Conservation (phyloP, 257 asterid genomes). For the Solanum peruvianum region DNA sequence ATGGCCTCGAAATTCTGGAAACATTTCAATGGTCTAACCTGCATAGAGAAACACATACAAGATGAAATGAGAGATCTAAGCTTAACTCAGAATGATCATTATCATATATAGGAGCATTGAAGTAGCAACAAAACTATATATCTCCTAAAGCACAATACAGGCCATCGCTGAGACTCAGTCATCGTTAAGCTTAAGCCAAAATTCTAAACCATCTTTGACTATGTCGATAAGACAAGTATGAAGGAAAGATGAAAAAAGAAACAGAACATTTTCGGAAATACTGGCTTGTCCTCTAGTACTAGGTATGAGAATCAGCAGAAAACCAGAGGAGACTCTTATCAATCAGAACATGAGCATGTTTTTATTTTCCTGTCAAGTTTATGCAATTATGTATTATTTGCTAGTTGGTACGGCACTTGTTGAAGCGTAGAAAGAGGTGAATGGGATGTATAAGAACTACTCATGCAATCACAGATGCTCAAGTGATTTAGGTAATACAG, state of each 20-base stretch:
- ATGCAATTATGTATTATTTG: neutral
- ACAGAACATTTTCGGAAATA: neutral
- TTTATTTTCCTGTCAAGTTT: neutral
- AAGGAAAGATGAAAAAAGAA: neutral
- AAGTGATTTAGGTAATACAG: neutral
- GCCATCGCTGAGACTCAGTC: neutral
- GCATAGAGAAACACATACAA: conserved; percentile 3
- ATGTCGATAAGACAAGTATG: neutral
- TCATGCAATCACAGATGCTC: neutral
- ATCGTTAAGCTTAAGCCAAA: neutral
- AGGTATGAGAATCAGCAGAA: neutral
- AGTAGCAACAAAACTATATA: neutral
- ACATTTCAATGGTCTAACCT: conserved; percentile 77
- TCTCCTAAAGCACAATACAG: neutral
- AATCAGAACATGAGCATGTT: neutral
- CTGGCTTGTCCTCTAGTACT: neutral
- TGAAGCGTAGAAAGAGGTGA: neutral
- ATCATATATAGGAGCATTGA: neutral
- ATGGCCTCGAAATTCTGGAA: conserved; percentile 44
- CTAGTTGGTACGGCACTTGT: neutral
- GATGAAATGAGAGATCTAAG: neutral
- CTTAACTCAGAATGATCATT: neutral
- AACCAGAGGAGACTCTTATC: neutral
- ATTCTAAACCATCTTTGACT: neutral
- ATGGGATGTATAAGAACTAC: neutral